Evolutionary conservation across 305 asterid species (phyloP).

Genomic region (Rubia tinctorum): DNA sequence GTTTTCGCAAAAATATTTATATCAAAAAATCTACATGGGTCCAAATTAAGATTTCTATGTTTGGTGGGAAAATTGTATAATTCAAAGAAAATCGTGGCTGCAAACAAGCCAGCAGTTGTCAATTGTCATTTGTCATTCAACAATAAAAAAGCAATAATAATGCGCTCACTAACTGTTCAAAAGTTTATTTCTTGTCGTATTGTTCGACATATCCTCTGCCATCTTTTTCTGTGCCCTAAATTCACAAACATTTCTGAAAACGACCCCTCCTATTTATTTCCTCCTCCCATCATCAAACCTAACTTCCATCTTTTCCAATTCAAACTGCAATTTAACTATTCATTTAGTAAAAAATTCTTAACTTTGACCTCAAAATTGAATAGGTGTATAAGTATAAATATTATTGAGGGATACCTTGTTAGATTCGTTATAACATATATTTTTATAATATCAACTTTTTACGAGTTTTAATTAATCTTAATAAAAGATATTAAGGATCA

Average conservation of each 20-base stretch:
- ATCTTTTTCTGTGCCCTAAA: conserved; percentile 12
- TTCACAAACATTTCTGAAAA: not conserved
- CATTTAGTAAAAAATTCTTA: too few relatives aligned
- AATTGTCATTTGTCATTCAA: not conserved
- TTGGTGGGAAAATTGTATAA: not conserved
- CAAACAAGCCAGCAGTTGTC: not conserved
- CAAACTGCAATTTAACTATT: too few relatives aligned
- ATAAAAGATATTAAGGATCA: too few relatives aligned
- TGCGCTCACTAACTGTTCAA: not conserved
- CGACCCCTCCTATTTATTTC: not conserved
- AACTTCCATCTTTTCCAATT: too few relatives aligned
- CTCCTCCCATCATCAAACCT: conserved; percentile 4
- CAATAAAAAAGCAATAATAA: conserved; percentile 2
- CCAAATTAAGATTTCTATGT: not conserved
- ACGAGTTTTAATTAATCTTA: too few relatives aligned
- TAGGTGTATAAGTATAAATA: too few relatives aligned
- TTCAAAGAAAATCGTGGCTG: conserved; percentile 8
- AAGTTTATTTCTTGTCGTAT: conserved; percentile 22
- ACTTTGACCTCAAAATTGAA: too few relatives aligned
- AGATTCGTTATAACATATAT: too few relatives aligned
- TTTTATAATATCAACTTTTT: too few relatives aligned
- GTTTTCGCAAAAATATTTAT: too few relatives aligned
- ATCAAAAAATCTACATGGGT: not conserved
- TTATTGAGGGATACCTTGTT: too few relatives aligned
- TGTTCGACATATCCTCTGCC: conserved; percentile 13